Evolutionary conservation across 768 basidiomycete genomes (phyloP).

Genomic region (Cytidiella melzeri): DNA sequence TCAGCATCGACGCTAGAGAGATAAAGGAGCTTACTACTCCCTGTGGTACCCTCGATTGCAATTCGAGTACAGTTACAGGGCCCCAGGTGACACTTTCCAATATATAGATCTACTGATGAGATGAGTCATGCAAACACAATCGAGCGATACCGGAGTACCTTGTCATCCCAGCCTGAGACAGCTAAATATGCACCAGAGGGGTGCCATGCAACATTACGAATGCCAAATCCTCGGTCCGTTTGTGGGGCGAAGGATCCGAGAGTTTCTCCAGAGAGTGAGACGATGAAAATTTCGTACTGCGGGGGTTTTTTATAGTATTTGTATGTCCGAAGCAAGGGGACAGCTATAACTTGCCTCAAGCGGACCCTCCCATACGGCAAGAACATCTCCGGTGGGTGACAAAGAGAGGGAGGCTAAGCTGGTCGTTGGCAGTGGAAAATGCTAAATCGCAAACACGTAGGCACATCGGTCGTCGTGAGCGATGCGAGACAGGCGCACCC

Average conservation of each 20-base stretch:
- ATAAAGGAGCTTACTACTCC: conserved; percentile 42
- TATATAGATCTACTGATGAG: conserved; percentile 53
- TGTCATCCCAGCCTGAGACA: conserved; percentile 86
- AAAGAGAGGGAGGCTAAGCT: conserved; percentile 65
- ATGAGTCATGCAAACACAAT: background rate
- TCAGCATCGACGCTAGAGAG: too few relatives aligned
- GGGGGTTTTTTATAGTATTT: too few relatives aligned
- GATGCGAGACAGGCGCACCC: conserved; percentile 48
- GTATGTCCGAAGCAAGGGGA: too few relatives aligned
- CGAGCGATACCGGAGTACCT: conserved; percentile 34
- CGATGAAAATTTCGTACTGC: conserved; percentile 72
- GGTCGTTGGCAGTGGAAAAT: conserved; percentile 75
- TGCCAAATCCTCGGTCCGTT: conserved; percentile 78
- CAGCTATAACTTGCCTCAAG: conserved; percentile 67
- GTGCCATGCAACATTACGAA: conserved; percentile 78
- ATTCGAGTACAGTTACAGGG: conserved; percentile 53
- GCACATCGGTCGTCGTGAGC: too few relatives aligned
- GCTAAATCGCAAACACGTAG: too few relatives aligned
- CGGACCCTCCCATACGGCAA: conserved; percentile 81
- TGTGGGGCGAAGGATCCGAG: conserved; percentile 64
- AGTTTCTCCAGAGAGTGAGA: conserved; percentile 59
- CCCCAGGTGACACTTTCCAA: conserved; percentile 76
- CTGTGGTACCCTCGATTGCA: conserved; percentile 49
- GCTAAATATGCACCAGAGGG: conserved; percentile 79
- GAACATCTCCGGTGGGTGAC: conserved; percentile 69